Evolutionary conservation across 495 filamentous ascomycete genomes (phyloP).

Genomic region (Podospora tetraspora): DNA sequence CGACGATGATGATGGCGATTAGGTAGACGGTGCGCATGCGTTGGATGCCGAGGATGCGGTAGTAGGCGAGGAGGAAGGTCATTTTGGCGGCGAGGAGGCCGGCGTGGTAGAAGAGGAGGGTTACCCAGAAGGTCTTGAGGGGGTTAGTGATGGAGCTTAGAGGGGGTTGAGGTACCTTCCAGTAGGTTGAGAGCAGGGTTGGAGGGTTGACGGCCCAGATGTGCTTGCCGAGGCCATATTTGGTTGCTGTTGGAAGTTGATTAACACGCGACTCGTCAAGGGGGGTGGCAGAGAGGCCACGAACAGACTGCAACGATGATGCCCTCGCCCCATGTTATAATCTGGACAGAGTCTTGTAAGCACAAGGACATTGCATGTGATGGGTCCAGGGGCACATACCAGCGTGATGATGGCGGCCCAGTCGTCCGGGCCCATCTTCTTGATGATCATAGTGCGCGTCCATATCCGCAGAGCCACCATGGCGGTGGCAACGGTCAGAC

Average conservation of each 20-base stretch:
- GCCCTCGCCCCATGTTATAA: slow-evolving; percentile 7
- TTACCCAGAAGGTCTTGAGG: slow-evolving; percentile 35
- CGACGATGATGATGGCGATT: slow-evolving; percentile 21
- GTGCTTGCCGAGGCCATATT: slow-evolving; percentile 4
- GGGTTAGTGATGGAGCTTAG: background rate
- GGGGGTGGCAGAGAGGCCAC: background rate
- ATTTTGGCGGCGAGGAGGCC: slow-evolving; percentile 36
- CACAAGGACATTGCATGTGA: slow-evolving; percentile 14
- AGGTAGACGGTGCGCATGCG: slow-evolving; percentile 27
- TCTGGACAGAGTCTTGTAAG: slow-evolving; percentile 4
- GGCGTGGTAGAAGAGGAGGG: slow-evolving; percentile 40
- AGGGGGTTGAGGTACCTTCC: slow-evolving; percentile 5
- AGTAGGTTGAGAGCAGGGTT: background rate
- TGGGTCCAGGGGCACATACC: slow-evolving; percentile 14
- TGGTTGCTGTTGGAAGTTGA: slow-evolving; percentile 2
- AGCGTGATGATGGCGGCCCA: slow-evolving; percentile 26
- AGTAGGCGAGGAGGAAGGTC: slow-evolving; percentile 41
- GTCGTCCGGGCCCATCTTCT: slow-evolving; percentile 40
- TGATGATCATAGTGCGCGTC: slow-evolving; percentile 36
- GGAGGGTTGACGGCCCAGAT: slow-evolving; percentile 4
- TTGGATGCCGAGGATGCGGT: slow-evolving; percentile 33
- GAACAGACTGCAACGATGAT: slow-evolving; percentile 4
- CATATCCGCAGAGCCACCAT: slow-evolving; percentile 38
- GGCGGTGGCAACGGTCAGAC: slow-evolving; percentile 27
- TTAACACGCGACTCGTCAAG: background rate